Evolutionary conservation across 805 yeast genomes (phyloP).

Genomic region (Alloascoidea hylecoeti): DNA sequence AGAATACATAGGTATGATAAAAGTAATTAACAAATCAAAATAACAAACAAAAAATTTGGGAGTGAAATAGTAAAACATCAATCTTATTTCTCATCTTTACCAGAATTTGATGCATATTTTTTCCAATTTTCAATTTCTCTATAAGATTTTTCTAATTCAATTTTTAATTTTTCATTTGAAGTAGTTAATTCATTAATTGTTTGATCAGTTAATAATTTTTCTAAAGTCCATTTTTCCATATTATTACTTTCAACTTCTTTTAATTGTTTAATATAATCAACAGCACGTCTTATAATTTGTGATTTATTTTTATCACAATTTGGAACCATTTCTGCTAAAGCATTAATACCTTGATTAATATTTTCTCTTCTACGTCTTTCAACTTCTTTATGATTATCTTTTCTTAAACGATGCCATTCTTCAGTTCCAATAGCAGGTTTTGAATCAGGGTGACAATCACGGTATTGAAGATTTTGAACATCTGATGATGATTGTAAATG

Average conservation of each 20-base stretch:
- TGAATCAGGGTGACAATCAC: constrained; percentile 2
- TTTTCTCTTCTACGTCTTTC: constrained; percentile 86
- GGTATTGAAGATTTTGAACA: neutral
- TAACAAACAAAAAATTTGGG: no score
- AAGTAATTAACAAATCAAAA: no score
- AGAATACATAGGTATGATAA: no score
- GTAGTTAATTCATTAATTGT: constrained; percentile 75
- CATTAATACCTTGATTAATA: constrained; percentile 74
- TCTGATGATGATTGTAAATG: neutral
- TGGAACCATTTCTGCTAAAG: constrained; percentile 65
- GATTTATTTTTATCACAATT: constrained; percentile 82
- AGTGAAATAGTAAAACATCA: no score
- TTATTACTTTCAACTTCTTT: constrained; percentile 83
- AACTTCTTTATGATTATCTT: constrained; percentile 90
- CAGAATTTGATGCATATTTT: constrained; percentile 16
- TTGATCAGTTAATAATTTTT: constrained; percentile 84
- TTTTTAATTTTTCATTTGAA: constrained; percentile 77
- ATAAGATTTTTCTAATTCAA: constrained; percentile 83
- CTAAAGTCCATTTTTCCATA: constrained; percentile 91
- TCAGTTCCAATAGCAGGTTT: constrained; percentile 65
- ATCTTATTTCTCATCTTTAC: no score
- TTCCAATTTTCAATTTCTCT: constrained; percentile 84
- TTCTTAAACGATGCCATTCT: constrained; percentile 73
- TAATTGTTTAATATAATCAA: constrained; percentile 78
- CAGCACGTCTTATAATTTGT: constrained; percentile 79